These are phyloP conservation scores for Arthonia radiata DNA, from an alignment of 495 filamentous ascomycete species.

Conservation along the genomic window DNA sequence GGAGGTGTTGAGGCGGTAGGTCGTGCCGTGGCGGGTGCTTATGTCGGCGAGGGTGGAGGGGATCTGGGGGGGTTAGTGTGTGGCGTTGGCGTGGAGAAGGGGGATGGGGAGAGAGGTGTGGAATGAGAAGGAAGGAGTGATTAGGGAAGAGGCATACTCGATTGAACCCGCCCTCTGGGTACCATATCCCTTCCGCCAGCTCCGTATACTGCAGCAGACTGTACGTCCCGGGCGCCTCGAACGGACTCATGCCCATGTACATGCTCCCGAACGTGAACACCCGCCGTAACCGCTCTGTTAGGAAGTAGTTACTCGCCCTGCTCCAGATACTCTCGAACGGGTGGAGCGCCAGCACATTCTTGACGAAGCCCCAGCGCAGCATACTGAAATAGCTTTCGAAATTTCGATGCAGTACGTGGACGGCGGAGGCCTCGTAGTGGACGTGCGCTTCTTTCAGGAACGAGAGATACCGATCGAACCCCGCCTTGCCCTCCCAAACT, in stretches of 20 bases:
- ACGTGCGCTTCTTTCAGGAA: conserved; percentile 36
- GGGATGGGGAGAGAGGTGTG: no score
- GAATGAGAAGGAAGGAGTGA: background rate
- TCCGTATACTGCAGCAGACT: conserved; percentile 48
- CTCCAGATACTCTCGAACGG: conserved; percentile 39
- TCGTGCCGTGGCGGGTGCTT: conserved; percentile 27
- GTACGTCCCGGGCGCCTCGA: conserved; percentile 48
- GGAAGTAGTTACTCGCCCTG: conserved; percentile 34
- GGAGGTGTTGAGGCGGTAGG: conserved; percentile 27
- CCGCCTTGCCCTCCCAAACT: conserved; percentile 36
- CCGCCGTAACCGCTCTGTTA: conserved; percentile 35
- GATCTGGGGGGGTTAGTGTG: conserved; percentile 5
- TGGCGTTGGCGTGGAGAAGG: background rate
- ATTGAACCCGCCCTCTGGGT: conserved; percentile 43
- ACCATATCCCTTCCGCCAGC: conserved; percentile 48
- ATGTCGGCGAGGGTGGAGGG: conserved; percentile 28
- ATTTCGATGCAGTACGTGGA: conserved; percentile 34
- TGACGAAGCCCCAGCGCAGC: conserved; percentile 23
- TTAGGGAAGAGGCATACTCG: conserved; percentile 12
- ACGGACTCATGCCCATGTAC: conserved; percentile 58
- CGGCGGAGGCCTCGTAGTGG: conserved; percentile 38
- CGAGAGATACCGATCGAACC: conserved; percentile 32
- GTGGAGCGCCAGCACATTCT: conserved; percentile 27
- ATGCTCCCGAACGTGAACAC: conserved; percentile 52
- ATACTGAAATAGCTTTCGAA: conserved; percentile 30